Evolutionary conservation across 1,284 basidiomycete species (phyloP), one percentile per base, ranked within the genome.

Genomic region (Xerocomus nothofagi): DNA sequence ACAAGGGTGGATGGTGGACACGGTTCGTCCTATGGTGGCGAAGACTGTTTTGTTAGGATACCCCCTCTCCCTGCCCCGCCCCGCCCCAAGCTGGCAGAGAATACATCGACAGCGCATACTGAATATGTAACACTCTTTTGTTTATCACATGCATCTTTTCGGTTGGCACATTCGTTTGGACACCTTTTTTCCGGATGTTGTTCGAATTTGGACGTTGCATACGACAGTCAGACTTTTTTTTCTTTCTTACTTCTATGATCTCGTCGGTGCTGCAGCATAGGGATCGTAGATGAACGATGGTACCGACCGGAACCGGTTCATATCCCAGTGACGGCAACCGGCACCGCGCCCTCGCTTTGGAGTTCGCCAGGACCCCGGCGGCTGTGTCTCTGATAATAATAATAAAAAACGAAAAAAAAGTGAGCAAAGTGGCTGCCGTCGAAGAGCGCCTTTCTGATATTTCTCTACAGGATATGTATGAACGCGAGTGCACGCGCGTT

Each of bases 1-100:
- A 82, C 81, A 73, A 78, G 60, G 86, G 87, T 17, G 75, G 79
- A 47, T 88, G 83, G 84, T 89, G 86, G 86, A 77, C 77, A 37
- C 73, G 82, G 56, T 81, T 90, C 61, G 71, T 81, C 57, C 65
- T 80, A 29, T 90, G 87, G 88, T 84, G 82, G 76, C 79, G 78
- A 62, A 78, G 75, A 67, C 55, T 82, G 33, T 87, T 88, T 68
- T 87, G 85, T 68, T 82, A 73, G 69, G 56, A 62, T 66, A 57
- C 56, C 54, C 39, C 43, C 38, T 27, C 45, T n/a, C n/a, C n/a
- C 21, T 34, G 31, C 23, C 31, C n/a, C 32, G 14, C 26, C 27
- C 26, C 34, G 20, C n/a, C n/a, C n/a, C n/a, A n/a, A n/a, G n/a
- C n/a, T 27, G 18, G 53, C 36, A 39, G 26, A 57, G 50, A 48